Evolutionary conservation across 2,329 filamentous ascomycete genomes (phyloP).

Genomic region (Fusarium staphyleae): DNA sequence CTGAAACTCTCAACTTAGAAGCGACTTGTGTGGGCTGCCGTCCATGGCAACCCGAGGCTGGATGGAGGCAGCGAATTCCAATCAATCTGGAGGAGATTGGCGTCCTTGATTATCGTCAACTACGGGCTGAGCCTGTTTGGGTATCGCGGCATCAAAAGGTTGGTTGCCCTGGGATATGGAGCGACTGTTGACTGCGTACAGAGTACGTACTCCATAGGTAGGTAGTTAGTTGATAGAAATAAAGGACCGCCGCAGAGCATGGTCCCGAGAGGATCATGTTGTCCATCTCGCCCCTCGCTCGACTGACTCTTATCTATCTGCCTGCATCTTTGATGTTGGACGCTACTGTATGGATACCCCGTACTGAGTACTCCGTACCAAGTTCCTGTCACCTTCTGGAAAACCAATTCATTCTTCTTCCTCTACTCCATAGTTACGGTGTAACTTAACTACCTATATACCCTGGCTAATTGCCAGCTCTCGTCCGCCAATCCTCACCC

Average conservation of each 20-base stretch:
- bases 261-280: not conserved
- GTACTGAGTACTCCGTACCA: conserved; percentile 1
- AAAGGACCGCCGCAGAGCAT: conserved; percentile 12
- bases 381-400: conserved; percentile 6
- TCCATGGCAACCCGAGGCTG: conserved; percentile 12
- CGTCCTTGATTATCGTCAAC: too few relatives aligned
- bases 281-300: not conserved
- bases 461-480: conserved; percentile 17
- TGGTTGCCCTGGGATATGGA: conserved; percentile 41
- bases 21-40: not conserved
- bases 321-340: conserved; percentile 1
- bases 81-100: conserved; percentile 37
- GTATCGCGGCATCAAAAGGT: conserved; percentile 8
- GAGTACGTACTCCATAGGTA: too few relatives aligned
- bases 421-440: too few relatives aligned
- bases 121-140: not conserved
- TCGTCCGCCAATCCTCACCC: conserved; percentile 8
- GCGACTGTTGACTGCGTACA: too few relatives aligned
- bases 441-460: too few relatives aligned
- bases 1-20: conserved; percentile 24
- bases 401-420: conserved; percentile 1
- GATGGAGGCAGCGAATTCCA: conserved; percentile 31
- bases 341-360: too few relatives aligned
- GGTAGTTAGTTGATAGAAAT: conserved; percentile 1
- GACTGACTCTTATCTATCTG: conserved; percentile 15